Percentiles rank a stretch among this genome's conserved stretches.
Conservation (phyloP, 495 filamentous ascomycete genomes). For the Hyaloscypha bicolor region DNA sequence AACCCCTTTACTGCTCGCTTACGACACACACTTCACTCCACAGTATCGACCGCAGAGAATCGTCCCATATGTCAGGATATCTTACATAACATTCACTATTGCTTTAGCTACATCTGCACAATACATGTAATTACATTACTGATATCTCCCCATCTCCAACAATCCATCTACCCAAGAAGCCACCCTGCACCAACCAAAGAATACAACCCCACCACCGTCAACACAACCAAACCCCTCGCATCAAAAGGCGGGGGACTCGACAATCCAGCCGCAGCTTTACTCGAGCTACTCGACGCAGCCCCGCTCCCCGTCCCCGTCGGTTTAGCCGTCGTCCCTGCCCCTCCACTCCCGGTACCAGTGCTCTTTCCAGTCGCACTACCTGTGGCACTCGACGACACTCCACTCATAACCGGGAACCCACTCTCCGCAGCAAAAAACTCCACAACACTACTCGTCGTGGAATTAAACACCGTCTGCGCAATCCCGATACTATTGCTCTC, state of each 20-base stretch:
- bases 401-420: conserved; percentile 33
- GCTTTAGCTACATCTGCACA: not conserved
- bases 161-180: not conserved
- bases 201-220: not conserved
- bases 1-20: not conserved
- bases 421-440: conserved; percentile 41
- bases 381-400: conserved; percentile 40
- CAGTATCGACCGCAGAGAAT: not conserved
- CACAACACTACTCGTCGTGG: conserved; percentile 51
- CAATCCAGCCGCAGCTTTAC: not conserved
- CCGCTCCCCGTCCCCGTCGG: not conserved
- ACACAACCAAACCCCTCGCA: not conserved
- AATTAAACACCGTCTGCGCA: conserved; percentile 84
- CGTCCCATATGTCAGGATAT: not conserved
- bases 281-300: not conserved
- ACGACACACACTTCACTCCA: not conserved
- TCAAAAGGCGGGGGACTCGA: not conserved
- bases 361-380: conserved; percentile 18
- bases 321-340: not conserved
- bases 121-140: not conserved
- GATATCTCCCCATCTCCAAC: not conserved
- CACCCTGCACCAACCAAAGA: not conserved
- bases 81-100: too few species aligned
- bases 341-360: not conserved
- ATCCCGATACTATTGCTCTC: conserved; percentile 82